Conservation (phyloP, 257 asterid species). For the Plantago elongata region DNA sequence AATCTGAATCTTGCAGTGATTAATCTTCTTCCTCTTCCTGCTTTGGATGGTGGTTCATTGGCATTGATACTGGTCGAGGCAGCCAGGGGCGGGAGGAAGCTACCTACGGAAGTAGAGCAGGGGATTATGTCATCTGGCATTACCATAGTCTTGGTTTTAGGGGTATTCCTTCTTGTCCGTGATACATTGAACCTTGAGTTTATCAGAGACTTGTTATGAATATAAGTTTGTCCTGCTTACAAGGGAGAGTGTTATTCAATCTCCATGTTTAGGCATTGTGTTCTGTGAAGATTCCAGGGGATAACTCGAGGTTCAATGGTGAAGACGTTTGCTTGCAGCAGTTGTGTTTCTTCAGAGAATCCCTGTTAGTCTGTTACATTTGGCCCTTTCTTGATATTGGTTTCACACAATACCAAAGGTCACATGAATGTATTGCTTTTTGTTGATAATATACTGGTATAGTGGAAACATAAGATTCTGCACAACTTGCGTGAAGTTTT, state of each 20-base stretch:
- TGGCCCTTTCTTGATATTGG: not conserved
- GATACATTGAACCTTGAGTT: slow-evolving; percentile 87
- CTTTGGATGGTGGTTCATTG: slow-evolving; percentile 89
- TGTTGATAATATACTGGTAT: too few species aligned
- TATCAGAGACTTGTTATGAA: slow-evolving; percentile 63
- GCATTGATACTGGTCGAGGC: slow-evolving; percentile 85
- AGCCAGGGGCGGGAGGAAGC: slow-evolving; percentile 89
- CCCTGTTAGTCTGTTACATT: slow-evolving; percentile 4
- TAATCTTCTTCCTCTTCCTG: slow-evolving; percentile 92
- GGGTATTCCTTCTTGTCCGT: slow-evolving; percentile 78
- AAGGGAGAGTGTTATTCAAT: slow-evolving; percentile 9
- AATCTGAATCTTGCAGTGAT: slow-evolving; percentile 90
- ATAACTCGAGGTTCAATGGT: not conserved
- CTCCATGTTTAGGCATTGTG: slow-evolving; percentile 9
- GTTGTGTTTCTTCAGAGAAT: not conserved
- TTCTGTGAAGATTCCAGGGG: slow-evolving; percentile 12
- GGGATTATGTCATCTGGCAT: slow-evolving; percentile 89
- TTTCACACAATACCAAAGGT: too few species aligned
- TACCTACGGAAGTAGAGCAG: slow-evolving; percentile 85
- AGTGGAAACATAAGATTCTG: too few species aligned
- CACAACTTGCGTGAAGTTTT: too few species aligned
- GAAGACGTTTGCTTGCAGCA: slow-evolving; percentile 15
- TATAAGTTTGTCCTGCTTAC: slow-evolving; percentile 14
- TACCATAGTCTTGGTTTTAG: slow-evolving; percentile 62
- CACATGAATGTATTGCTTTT: too few species aligned